Evolutionary conservation across 2,329 filamentous ascomycete species (phyloP).

Genomic region (Trichoderma atrobrunneum): DNA sequence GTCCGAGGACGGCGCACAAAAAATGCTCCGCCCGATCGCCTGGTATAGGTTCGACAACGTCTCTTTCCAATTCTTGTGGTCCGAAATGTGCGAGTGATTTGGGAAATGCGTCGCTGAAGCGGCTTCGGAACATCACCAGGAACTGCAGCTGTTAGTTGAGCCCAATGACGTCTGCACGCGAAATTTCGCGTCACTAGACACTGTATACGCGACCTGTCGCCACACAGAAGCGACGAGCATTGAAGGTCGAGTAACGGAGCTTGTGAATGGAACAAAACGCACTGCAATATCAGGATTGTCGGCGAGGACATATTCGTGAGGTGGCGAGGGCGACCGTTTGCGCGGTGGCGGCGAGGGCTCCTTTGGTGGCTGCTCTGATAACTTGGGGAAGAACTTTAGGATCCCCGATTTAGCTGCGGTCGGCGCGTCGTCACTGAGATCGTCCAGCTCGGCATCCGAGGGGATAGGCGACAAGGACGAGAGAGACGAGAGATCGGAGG

Average conservation of each 20-base stretch:
- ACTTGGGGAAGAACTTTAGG: constrained; percentile 65
- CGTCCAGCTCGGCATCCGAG: constrained; percentile 50
- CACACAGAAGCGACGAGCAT: background rate
- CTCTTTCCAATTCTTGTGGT: constrained; percentile 90
- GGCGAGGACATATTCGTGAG: constrained; percentile 84
- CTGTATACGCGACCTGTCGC: constrained; percentile 37
- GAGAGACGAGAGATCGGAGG: constrained; percentile 61
- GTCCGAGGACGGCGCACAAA: constrained; percentile 80
- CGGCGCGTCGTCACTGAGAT: constrained; percentile 33
- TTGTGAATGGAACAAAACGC: constrained; percentile 46
- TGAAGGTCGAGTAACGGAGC: background rate
- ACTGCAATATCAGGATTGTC: constrained; percentile 93
- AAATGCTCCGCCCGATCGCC: constrained; percentile 84
- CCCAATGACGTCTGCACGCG: constrained; percentile 43
- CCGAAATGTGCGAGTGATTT: constrained; percentile 86
- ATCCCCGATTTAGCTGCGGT: constrained; percentile 58
- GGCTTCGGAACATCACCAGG: constrained; percentile 95
- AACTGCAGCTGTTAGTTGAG: constrained; percentile 61
- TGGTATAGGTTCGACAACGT: constrained; percentile 72
- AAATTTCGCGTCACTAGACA: constrained; percentile 48
- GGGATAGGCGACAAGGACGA: constrained; percentile 47
- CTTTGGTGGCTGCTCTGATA: constrained; percentile 50
- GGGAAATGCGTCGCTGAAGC: constrained; percentile 86
- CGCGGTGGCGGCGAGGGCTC: constrained; percentile 63
- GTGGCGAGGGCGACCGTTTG: constrained; percentile 82